Evolutionary conservation across 2,329 filamentous ascomycete genomes (phyloP).

Genomic region (Aspergillus sp.): DNA sequence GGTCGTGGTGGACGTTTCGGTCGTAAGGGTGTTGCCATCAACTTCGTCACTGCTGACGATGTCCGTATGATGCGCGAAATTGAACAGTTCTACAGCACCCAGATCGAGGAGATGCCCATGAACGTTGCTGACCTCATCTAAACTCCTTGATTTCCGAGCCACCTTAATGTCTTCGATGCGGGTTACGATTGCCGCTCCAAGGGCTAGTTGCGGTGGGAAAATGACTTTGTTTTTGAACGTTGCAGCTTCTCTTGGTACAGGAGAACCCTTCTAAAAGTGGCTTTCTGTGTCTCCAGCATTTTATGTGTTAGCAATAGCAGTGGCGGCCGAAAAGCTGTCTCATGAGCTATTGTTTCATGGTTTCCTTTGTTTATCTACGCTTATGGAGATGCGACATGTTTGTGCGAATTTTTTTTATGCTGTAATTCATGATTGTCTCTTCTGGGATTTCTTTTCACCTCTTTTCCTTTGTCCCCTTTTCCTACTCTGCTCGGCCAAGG

Average conservation of each 20-base stretch:
- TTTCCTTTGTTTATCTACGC: slow-evolving; percentile 37
- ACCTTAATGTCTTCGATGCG: slow-evolving; percentile 35
- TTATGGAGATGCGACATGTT: slow-evolving; percentile 40
- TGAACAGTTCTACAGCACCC: slow-evolving; percentile 99
- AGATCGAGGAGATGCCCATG: slow-evolving; percentile 99
- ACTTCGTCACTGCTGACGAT: slow-evolving; percentile 99
- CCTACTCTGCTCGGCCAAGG: slow-evolving; percentile 30
- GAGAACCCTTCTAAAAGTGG: slow-evolving; percentile 40
- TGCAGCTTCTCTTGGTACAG: slow-evolving; percentile 28
- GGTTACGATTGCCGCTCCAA: slow-evolving; percentile 35
- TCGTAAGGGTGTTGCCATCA: slow-evolving; percentile 99
- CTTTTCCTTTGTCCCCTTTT: slow-evolving; percentile 29
- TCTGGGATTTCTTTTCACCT: slow-evolving; percentile 26
- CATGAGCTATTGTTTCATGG: slow-evolving; percentile 27
- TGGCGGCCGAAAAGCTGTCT: slow-evolving; percentile 15
- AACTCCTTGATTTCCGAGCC: slow-evolving; percentile 29
- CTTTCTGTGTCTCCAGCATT: slow-evolving; percentile 39
- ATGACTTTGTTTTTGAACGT: slow-evolving; percentile 24
- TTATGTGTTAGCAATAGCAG: slow-evolving; percentile 24
- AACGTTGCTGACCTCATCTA: slow-evolving; percentile 63
- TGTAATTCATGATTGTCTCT: slow-evolving; percentile 33
- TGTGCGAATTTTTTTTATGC: slow-evolving; percentile 34
- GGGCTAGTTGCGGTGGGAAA: slow-evolving; percentile 28
- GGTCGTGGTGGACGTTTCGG: slow-evolving; percentile 99
- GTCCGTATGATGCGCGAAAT: slow-evolving; percentile 99